Evolutionary conservation across 371 early-diverging fungal species (phyloP).

Genomic region (Capillidium rhysosporum): DNA sequence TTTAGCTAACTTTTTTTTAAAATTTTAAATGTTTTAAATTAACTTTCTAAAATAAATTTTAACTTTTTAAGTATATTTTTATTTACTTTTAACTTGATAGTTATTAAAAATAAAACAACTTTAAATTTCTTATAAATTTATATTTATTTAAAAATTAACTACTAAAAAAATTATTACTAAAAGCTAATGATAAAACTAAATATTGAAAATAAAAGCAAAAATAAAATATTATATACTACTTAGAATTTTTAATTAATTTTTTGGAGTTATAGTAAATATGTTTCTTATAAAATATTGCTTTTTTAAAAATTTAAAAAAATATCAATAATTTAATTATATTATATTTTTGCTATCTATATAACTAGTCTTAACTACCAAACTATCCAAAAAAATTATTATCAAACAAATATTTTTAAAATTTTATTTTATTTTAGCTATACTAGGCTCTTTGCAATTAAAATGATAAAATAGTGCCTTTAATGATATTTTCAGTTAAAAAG

Average conservation of each 20-base stretch:
- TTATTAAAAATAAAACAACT: constrained; percentile 27
- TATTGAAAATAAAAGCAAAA: constrained; percentile 35
- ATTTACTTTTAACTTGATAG: constrained; percentile 28
- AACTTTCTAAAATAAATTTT: constrained; percentile 44
- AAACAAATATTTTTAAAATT: neutral
- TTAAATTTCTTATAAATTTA: constrained; percentile 32
- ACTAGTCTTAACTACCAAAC: constrained; percentile 24
- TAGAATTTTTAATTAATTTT: constrained; percentile 9
- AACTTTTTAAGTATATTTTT: constrained; percentile 24
- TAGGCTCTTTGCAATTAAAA: constrained; percentile 47
- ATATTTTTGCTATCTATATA: constrained; percentile 26
- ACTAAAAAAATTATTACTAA: neutral
- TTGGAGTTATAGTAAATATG: constrained; percentile 47
- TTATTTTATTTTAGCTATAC: constrained; percentile 17
- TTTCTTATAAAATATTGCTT: constrained; percentile 26
- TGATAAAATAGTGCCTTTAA: constrained; percentile 36
- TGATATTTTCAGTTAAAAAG: neutral
- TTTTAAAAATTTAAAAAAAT: neutral
- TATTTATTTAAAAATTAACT: no score
- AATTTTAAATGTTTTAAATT: constrained; percentile 26
- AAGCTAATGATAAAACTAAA: neutral
- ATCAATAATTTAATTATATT: neutral
- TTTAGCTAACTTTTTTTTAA: neutral
- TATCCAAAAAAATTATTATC: constrained; percentile 7
- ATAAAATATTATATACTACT: constrained; percentile 8